Evolutionary conservation across 495 filamentous ascomycete species (phyloP), one percentile per base, ranked within the genome.

Genomic region (Tuber magnatum): DNA sequence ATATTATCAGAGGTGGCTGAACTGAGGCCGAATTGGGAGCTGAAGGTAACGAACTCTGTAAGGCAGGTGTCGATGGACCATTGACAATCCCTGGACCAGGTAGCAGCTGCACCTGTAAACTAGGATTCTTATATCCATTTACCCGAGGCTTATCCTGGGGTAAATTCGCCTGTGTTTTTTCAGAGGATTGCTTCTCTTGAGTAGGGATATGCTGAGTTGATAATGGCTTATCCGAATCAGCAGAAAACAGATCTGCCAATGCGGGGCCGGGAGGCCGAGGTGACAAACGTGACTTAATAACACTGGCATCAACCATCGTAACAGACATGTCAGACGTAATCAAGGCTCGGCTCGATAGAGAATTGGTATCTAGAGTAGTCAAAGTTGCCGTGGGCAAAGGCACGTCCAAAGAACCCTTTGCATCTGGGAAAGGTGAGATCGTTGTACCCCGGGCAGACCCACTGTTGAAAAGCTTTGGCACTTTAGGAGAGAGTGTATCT

Each of bases 1-100:
- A 68, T 32, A 80, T 81, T 7, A 85, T 83, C 71, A 87, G 86
- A 24, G 90, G 87, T 0, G 90, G 90, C 61, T 89, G 89, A 0
- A 84, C 78, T 1, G 84, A 61, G 18, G 86, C 83, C 46, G 84
- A 83, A 18, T 81, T 83, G 1, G 86, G 83, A 40, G 87, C 87
- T 20, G 87, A 85, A 35, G 56, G 32, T 65, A 65, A 20, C 22
- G 86, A 88, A 2, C 51, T 70, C 69, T 79, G 77, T 7, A 72
- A 16, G 69, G 76, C 56, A 48, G 69, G 76, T 48, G 72, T 68
- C 48, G 69, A 65, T 42, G 61, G 56, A 38, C 61, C 42, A 56
- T 72, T 69, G 28, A 75, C 39, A 40, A n/a, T 18, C 3, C 32
- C 51, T 41, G 22, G 35, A 35, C 69, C 41, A 44, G 71, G 41